A percentile compares a stretch with the other conserved stretches of the same genome.
Evolutionary conservation across 441 rosid species (phyloP).

Genomic region (Omphalea diandra): DNA sequence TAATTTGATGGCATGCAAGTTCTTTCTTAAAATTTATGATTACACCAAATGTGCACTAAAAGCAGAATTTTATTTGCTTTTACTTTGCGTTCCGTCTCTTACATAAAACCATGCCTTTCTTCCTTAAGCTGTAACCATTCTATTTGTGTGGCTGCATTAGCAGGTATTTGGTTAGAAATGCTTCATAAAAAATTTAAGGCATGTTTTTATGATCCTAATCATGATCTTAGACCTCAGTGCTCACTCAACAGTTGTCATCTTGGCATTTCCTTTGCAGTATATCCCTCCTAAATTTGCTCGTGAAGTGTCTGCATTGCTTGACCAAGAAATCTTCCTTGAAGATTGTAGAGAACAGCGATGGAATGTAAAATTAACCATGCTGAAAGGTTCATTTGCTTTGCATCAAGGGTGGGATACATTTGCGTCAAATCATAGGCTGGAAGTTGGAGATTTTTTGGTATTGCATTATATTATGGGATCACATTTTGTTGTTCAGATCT

Average conservation of each 20-base stretch:
- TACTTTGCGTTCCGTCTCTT: background rate
- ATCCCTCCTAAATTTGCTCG: constrained; percentile 41
- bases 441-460: constrained; percentile 37
- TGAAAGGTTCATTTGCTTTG: constrained; percentile 30
- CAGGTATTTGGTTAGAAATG: background rate
- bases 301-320: constrained; percentile 23
- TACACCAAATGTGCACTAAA: background rate
- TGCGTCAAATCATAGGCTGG: constrained; percentile 32
- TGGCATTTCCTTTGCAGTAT: constrained; percentile 29
- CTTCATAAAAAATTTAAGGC: too few species aligned
- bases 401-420: constrained; percentile 40
- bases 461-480: constrained; percentile 31
- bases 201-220: too few species aligned
- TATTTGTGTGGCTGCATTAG: background rate
- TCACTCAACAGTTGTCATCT: constrained; percentile 1
- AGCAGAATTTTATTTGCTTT: background rate
- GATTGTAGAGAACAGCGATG: constrained; percentile 33
- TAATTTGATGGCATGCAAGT: background rate
- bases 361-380: constrained; percentile 29
- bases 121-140: too few species aligned
- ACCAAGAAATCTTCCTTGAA: constrained; percentile 31
- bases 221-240: too few species aligned
- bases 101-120: too few species aligned
- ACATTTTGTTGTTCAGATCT: too few species aligned
- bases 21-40: background rate